phyloP scores from a whole-genome alignment of 2,329 filamentous ascomycete species.

The Fusarium chuoi region DNA sequence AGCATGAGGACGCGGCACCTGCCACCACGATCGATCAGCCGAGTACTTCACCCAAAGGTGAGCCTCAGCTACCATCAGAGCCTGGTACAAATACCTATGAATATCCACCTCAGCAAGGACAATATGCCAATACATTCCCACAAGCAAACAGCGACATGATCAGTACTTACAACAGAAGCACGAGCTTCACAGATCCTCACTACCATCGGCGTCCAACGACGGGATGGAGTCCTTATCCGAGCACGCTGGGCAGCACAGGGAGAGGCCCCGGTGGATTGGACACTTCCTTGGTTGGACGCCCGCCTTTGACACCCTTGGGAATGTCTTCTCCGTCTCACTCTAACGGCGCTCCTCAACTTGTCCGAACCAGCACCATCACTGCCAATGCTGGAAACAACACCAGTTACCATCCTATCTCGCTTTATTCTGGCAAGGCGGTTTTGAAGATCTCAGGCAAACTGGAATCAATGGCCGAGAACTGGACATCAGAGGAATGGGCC shows the following conservation, averaged over 20 bases:
- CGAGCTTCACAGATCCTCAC: slow-evolving; percentile 61
- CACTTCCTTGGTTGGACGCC: slow-evolving; percentile 55
- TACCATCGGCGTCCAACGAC: slow-evolving; percentile 54
- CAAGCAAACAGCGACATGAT: slow-evolving; percentile 64
- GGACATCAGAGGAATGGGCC: slow-evolving; percentile 84
- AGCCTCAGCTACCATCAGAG: slow-evolving; percentile 52
- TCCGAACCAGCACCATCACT: slow-evolving; percentile 66
- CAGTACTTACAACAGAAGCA: slow-evolving; percentile 61
- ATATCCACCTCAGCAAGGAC: slow-evolving; percentile 55
- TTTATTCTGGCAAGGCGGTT: slow-evolving; percentile 85
- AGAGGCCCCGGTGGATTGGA: slow-evolving; percentile 58
- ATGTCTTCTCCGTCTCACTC: slow-evolving; percentile 54
- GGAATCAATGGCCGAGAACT: slow-evolving; percentile 82
- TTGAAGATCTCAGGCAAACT: slow-evolving; percentile 89
- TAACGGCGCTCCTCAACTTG: slow-evolving; percentile 57
- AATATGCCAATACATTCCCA: slow-evolving; percentile 53
- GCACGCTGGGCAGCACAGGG: slow-evolving; percentile 53
- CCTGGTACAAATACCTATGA: slow-evolving; percentile 58
- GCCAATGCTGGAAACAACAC: slow-evolving; percentile 51
- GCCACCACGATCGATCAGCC: slow-evolving; percentile 52
- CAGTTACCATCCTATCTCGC: slow-evolving; percentile 79
- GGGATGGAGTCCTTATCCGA: slow-evolving; percentile 58
- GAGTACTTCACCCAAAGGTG: slow-evolving; percentile 56
- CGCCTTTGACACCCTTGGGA: slow-evolving; percentile 60
- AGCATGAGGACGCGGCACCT: slow-evolving; percentile 52